A percentile compares a stretch with the other conserved stretches of the same genome.
phyloP scores from a whole-genome alignment of 2,329 filamentous ascomycete genomes.

The Trichoderma koningii region DNA sequence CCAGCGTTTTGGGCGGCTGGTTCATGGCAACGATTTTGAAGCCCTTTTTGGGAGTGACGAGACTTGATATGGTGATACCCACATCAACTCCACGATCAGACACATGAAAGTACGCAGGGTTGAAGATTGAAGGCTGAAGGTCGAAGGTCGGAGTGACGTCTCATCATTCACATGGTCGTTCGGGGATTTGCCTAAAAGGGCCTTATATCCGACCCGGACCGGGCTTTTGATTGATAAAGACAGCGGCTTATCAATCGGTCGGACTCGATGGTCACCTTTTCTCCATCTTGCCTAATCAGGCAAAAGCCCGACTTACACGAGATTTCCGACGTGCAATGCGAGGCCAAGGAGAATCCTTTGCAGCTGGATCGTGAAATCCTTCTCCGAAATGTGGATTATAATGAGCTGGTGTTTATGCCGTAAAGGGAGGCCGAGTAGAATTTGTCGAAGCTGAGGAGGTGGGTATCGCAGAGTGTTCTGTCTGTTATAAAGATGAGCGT shows the following conservation, averaged over 20 bases:
- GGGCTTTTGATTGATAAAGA: not conserved
- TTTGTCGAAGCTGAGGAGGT: not conserved
- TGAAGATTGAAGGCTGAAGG: too few relatives aligned
- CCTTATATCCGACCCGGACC: constrained; percentile 7
- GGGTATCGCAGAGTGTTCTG: too few relatives aligned
- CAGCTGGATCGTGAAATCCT: not conserved
- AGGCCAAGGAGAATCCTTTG: not conserved
- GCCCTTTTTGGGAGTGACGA: too few relatives aligned
- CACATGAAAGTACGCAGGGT: not conserved
- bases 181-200: constrained; percentile 8
- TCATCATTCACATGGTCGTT: not conserved
- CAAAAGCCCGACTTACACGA: constrained; percentile 16
- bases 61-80: not conserved
- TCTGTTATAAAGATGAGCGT: not conserved
- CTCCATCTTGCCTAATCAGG: constrained; percentile 31
- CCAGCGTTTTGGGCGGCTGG: constrained; percentile 11
- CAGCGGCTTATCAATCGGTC: constrained; percentile 22
- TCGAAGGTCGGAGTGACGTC: not conserved
- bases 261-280: constrained; percentile 18
- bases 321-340: not conserved
- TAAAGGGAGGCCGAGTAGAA: not conserved
- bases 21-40: not conserved
- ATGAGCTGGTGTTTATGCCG: not conserved
- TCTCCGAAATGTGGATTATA: constrained; percentile 6
- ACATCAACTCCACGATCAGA: not conserved